Conservation (phyloP, 78 protist species). For the Polysphondylium violaceum region DNA sequence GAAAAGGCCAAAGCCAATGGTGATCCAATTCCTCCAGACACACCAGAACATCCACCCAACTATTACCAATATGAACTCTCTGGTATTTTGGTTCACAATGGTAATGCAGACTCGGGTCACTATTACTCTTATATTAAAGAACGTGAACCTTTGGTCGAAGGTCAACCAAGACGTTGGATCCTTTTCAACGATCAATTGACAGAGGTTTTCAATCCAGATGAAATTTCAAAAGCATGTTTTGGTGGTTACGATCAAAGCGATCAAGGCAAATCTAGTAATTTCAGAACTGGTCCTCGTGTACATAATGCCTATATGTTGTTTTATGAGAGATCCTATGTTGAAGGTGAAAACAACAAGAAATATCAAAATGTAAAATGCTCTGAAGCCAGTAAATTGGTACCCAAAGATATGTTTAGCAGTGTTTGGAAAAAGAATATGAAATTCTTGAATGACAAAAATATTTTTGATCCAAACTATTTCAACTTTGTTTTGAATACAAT, state of each 20-base stretch:
- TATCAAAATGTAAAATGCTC: constrained; percentile 6
- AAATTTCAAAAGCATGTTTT: constrained; percentile 73
- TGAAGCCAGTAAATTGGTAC: constrained; percentile 56
- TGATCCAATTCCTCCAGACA: constrained; percentile 4
- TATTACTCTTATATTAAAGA: constrained; percentile 85
- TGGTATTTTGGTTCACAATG: constrained; percentile 91
- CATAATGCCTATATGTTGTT: constrained; percentile 87
- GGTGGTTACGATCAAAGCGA: constrained; percentile 80
- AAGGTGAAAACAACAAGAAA: constrained; percentile 10
- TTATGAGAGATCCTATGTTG: constrained; percentile 56
- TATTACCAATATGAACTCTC: constrained; percentile 83
- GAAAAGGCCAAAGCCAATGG: constrained; percentile 42
- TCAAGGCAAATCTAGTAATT: constrained; percentile 10
- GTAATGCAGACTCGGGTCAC: constrained; percentile 88
- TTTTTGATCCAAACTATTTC: constrained; percentile 84
- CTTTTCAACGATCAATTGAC: constrained; percentile 84
- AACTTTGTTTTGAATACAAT: constrained; percentile 29
- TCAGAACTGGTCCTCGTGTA: constrained; percentile 6
- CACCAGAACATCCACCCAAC: constrained; percentile 13
- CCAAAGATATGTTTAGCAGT: constrained; percentile 25
- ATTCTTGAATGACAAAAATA: constrained; percentile 81
- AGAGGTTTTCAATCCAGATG: constrained; percentile 79
- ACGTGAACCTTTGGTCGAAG: constrained; percentile 51
- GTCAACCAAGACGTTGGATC: constrained; percentile 74
- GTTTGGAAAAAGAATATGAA: constrained; percentile 88